Evolutionary conservation across 1,284 basidiomycete species (phyloP).

Genomic region (Sporisorium sorghi): DNA sequence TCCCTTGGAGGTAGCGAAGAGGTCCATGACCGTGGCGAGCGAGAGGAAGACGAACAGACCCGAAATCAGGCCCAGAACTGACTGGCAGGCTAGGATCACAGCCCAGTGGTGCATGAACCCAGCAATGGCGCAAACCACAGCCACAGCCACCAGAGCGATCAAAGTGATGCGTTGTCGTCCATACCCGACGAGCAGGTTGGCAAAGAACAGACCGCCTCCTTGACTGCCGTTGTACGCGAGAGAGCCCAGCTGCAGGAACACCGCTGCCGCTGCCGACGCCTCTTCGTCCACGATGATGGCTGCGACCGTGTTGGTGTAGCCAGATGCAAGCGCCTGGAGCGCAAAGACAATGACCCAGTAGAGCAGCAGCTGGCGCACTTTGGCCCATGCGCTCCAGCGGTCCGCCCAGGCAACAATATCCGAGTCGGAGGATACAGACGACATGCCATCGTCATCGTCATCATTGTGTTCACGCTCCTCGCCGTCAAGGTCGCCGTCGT

Average conservation of each 20-base stretch:
- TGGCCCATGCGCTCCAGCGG: constrained; percentile 40
- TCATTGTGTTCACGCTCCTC: constrained; percentile 18
- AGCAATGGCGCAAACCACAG: constrained; percentile 31
- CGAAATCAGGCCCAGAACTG: constrained; percentile 25
- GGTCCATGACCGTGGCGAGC: constrained; percentile 42
- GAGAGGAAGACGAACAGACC: constrained; percentile 36
- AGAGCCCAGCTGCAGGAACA: constrained; percentile 20
- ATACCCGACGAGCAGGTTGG: constrained; percentile 32
- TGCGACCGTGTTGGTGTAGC: constrained; percentile 42
- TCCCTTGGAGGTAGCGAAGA: constrained; percentile 35
- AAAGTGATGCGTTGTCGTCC: constrained; percentile 41
- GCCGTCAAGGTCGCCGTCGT: constrained; percentile 22
- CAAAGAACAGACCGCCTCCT: constrained; percentile 48
- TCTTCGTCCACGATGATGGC: constrained; percentile 18
- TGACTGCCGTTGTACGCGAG: constrained; percentile 49
- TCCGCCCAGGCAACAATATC: constrained; percentile 45
- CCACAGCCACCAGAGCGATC: constrained; percentile 27
- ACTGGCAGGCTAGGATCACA: constrained; percentile 26
- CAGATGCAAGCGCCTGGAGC: constrained; percentile 48
- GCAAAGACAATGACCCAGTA: constrained; percentile 41
- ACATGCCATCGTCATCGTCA: constrained; percentile 5
- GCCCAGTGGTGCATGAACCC: constrained; percentile 36
- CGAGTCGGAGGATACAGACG: constrained; percentile 22
- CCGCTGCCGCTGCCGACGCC: constrained; percentile 2
- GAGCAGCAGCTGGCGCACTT: constrained; percentile 33